phyloP scores from a whole-genome alignment of 2,329 filamentous ascomycete genomes.

The Coniochaeta pulveracea region DNA sequence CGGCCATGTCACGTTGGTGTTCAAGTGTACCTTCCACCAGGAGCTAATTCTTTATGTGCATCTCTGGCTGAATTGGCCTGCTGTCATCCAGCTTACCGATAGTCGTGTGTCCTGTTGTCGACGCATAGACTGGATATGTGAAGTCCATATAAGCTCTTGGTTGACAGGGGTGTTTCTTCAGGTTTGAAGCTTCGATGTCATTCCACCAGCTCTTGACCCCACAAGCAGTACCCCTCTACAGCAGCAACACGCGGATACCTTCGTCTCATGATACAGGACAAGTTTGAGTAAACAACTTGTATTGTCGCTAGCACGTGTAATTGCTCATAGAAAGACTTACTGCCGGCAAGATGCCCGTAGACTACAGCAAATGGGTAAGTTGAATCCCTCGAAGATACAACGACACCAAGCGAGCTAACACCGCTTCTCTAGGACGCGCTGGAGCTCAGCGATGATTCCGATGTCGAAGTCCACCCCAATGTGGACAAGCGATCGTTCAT shows the following conservation, averaged over 20 bases:
- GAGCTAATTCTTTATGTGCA: too few species aligned
- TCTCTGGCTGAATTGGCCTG: too few species aligned
- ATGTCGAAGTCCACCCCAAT: slow-evolving; percentile 96
- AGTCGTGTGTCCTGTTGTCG: too few species aligned
- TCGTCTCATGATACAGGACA: not conserved
- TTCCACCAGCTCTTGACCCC: slow-evolving; percentile 3
- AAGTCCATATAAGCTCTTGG: too few species aligned
- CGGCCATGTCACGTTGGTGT: too few species aligned
- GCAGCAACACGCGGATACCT: not conserved
- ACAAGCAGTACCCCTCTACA: not conserved
- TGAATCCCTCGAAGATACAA: not conserved
- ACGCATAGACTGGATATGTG: too few species aligned
- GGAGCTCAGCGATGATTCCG: slow-evolving; percentile 95
- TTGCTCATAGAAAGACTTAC: too few species aligned
- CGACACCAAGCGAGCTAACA: not conserved
- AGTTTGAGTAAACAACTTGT: not conserved
- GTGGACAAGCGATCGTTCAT: slow-evolving; percentile 99
- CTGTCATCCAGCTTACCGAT: too few species aligned
- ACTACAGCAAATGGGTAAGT: slow-evolving; percentile 55
- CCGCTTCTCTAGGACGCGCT: slow-evolving; percentile 57
- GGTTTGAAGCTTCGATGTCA: slow-evolving; percentile 2
- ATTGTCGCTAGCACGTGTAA: not conserved
- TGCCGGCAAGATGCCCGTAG: slow-evolving; percentile 21
- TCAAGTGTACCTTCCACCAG: too few species aligned
- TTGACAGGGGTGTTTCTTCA: too few species aligned